Percentiles rank a stretch among this genome's conserved stretches.
Evolutionary conservation across 257 asterid genomes (phyloP).

Genomic region (Cruciata laevipes): DNA sequence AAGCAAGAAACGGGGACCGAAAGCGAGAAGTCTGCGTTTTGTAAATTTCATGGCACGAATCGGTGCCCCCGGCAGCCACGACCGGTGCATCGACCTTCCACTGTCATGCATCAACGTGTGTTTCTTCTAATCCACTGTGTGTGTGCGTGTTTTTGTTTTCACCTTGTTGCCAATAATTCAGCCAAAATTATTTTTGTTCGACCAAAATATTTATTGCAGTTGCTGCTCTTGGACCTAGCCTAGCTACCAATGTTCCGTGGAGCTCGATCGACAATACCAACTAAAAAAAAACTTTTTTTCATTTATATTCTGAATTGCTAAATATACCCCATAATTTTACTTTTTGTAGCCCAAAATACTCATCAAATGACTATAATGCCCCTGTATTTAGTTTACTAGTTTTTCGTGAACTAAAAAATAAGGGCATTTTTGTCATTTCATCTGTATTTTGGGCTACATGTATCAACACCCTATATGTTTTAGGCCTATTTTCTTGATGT

Average conservation of each 20-base stretch:
- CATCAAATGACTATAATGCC: too few relatives aligned
- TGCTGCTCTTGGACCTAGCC: constrained; percentile 4
- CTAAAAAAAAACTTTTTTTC: too few relatives aligned
- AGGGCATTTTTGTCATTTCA: too few relatives aligned
- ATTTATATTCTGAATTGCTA: too few relatives aligned
- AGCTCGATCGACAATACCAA: too few relatives aligned
- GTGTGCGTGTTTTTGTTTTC: constrained; percentile 5
- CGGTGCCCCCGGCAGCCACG: constrained; percentile 4
- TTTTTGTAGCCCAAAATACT: too few relatives aligned
- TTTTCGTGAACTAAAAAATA: too few relatives aligned
- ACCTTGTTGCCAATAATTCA: not conserved
- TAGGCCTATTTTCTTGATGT: too few relatives aligned
- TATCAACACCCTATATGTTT: too few relatives aligned
- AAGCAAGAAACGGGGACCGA: constrained; percentile 7
- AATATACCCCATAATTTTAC: too few relatives aligned
- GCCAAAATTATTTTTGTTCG: not conserved
- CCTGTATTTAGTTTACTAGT: too few relatives aligned
- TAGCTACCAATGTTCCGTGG: not conserved
- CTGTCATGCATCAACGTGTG: constrained; percentile 13
- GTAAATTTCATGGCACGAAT: not conserved
- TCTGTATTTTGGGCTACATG: too few relatives aligned
- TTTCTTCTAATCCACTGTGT: not conserved
- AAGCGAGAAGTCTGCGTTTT: constrained; percentile 4
- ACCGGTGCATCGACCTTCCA: constrained; percentile 12
- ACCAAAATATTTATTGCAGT: not conserved